Percentiles rank a stretch among this genome's conserved stretches.
phyloP scores from a whole-genome alignment of 2,329 filamentous ascomycete species.

The Calonectria pteridis region DNA sequence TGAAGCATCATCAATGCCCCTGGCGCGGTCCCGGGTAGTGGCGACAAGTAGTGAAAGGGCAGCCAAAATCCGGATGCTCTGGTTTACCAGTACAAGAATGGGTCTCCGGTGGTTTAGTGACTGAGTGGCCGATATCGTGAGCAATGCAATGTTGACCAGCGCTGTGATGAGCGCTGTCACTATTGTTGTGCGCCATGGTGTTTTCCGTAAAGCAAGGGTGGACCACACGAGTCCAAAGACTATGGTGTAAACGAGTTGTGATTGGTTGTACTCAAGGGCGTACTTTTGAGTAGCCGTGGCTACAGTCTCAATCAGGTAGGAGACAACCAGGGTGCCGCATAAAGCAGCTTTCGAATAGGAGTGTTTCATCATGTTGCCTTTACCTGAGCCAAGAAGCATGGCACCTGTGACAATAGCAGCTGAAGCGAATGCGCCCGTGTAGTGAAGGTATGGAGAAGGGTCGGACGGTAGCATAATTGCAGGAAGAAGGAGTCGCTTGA shows the following conservation, averaged over 20 bases:
- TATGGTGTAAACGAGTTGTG: background rate
- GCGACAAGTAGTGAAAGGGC: conserved; percentile 14
- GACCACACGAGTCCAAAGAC: conserved; percentile 9
- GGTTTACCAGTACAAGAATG: conserved; percentile 3
- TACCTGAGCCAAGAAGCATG: background rate
- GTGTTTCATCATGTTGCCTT: background rate
- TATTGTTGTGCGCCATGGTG: background rate
- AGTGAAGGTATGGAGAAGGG: conserved; percentile 28
- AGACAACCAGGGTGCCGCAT: conserved; percentile 8
- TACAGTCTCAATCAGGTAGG: background rate
- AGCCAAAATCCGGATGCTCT: conserved; percentile 13
- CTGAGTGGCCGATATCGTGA: background rate
- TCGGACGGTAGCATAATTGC: background rate
- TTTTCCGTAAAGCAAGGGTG: background rate
- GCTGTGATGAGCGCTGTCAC: conserved; percentile 6
- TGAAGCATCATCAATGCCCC: background rate
- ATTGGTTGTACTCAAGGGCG: background rate
- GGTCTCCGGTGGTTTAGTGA: background rate
- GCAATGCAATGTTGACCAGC: conserved; percentile 26
- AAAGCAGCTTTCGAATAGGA: background rate
- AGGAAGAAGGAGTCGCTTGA: background rate
- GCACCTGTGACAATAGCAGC: background rate
- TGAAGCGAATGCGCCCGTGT: conserved; percentile 11
- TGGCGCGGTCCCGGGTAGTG: background rate
- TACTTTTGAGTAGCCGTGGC: background rate